Evolutionary conservation across 2,329 filamentous ascomycete species (phyloP).

Genomic region (Ramularia endophylla): DNA sequence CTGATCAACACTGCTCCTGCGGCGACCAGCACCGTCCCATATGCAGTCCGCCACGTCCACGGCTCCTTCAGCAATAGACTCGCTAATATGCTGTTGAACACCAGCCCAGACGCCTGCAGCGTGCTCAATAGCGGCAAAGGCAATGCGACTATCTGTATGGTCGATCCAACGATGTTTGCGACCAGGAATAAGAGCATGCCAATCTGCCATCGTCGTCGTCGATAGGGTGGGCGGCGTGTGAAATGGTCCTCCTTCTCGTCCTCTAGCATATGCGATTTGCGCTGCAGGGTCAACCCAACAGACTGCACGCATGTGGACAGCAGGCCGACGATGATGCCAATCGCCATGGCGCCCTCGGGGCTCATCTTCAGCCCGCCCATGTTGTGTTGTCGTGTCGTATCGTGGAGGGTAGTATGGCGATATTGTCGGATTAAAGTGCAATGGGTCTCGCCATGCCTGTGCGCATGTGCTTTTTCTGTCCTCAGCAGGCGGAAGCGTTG

Average conservation of each 20-base stretch:
- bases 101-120: slow-evolving; percentile 87
- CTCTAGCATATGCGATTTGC: slow-evolving; percentile 96
- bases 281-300: slow-evolving; percentile 88
- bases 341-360: slow-evolving; percentile 28
- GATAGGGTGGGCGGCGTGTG: slow-evolving; percentile 77
- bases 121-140: slow-evolving; percentile 92
- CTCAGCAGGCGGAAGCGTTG: no score
- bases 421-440: neutral
- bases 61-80: slow-evolving; percentile 87
- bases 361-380: neutral
- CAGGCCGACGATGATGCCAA: slow-evolving; percentile 89
- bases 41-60: slow-evolving; percentile 88
- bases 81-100: slow-evolving; percentile 98
- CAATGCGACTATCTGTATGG: slow-evolving; percentile 94
- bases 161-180: slow-evolving; percentile 89
- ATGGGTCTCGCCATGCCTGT: no score
- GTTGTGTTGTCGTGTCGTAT: neutral
- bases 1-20: slow-evolving; percentile 86
- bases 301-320: slow-evolving; percentile 93
- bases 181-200: slow-evolving; percentile 97
- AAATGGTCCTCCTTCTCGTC: slow-evolving; percentile 82
- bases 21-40: slow-evolving; percentile 83
- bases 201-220: slow-evolving; percentile 84
- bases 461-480: no score
- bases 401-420: neutral